phyloP scores from a whole-genome alignment of 768 basidiomycete genomes.

The Suillus tomentosus region DNA sequence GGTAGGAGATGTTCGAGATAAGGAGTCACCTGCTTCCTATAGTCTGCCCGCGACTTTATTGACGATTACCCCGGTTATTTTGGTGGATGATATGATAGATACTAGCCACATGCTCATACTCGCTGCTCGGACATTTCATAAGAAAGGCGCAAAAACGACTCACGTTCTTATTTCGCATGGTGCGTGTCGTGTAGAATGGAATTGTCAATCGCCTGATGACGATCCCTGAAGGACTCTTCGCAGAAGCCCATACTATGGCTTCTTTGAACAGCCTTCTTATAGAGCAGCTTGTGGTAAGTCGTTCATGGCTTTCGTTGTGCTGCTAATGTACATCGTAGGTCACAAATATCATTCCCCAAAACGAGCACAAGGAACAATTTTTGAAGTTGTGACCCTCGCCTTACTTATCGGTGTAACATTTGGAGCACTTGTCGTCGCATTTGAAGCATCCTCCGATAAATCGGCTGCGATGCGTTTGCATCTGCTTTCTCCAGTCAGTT shows the following conservation, averaged over 20 bases:
- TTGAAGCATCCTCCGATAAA: constrained; percentile 81
- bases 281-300: constrained; percentile 79
- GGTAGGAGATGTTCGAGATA: constrained; percentile 92
- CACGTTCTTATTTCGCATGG: constrained; percentile 94
- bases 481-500: constrained; percentile 75
- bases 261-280: constrained; percentile 72
- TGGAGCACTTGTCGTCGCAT: constrained; percentile 89
- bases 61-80: constrained; percentile 55
- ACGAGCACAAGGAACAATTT: constrained; percentile 57
- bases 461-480: constrained; percentile 77
- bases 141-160: constrained; percentile 85
- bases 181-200: constrained; percentile 31
- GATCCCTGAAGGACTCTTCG: constrained; percentile 63
- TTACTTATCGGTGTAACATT: constrained; percentile 87
- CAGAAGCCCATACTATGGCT: constrained; percentile 72
- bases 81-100: constrained; percentile 99
- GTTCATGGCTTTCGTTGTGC: not conserved
- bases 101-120: constrained; percentile 87
- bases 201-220: constrained; percentile 11
- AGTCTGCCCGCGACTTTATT: constrained; percentile 4
- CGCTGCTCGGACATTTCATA: constrained; percentile 80
- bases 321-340: constrained; percentile 50
- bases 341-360: constrained; percentile 94
- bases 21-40: constrained; percentile 45
- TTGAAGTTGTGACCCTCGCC: constrained; percentile 77